Percentiles rank a stretch among this genome's conserved stretches.
Conservation (phyloP, 2,329 filamentous ascomycete species). For the Didymellaceae sp. region DNA sequence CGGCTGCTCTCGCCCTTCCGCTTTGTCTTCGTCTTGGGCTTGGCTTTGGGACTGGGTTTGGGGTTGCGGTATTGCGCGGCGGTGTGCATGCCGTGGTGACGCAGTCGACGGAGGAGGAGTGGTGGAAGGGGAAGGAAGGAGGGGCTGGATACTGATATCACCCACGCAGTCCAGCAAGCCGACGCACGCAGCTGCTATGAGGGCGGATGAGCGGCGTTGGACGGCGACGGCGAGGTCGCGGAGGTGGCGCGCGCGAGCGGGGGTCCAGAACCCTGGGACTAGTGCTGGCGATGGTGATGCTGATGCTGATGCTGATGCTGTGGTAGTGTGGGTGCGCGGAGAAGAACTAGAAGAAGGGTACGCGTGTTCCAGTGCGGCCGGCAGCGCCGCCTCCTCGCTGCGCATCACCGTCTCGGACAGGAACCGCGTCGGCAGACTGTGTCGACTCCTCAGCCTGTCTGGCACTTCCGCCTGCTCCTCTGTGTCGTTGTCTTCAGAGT, state of each 20-base stretch:
- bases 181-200: conserved; percentile 75
- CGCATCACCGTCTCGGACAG: conserved; percentile 71
- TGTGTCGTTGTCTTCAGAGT: conserved; percentile 28
- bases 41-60: too few species aligned
- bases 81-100: too few species aligned
- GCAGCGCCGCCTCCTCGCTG: conserved; percentile 40
- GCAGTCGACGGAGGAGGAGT: too few species aligned
- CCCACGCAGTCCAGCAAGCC: conserved; percentile 72
- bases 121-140: too few species aligned
- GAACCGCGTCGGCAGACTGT: conserved; percentile 75
- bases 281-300: too few species aligned
- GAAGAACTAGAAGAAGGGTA: conserved; percentile 59
- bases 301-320: too few species aligned
- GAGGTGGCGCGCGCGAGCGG: conserved; percentile 64
- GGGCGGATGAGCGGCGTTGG: conserved; percentile 73
- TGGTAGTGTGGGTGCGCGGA: too few species aligned
- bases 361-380: conserved; percentile 54
- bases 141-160: conserved; percentile 67
- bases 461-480: conserved; percentile 60
- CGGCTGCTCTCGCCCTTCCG: conserved; percentile 25
- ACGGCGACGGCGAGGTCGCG: conserved; percentile 73
- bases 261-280: conserved; percentile 65
- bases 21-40: conserved; percentile 24
- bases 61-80: too few species aligned
- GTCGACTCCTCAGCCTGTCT: too few species aligned